Evolutionary conservation across 768 basidiomycete species (phyloP), one percentile per base, ranked within the genome.

Genomic region (Leccinum boreale): DNA sequence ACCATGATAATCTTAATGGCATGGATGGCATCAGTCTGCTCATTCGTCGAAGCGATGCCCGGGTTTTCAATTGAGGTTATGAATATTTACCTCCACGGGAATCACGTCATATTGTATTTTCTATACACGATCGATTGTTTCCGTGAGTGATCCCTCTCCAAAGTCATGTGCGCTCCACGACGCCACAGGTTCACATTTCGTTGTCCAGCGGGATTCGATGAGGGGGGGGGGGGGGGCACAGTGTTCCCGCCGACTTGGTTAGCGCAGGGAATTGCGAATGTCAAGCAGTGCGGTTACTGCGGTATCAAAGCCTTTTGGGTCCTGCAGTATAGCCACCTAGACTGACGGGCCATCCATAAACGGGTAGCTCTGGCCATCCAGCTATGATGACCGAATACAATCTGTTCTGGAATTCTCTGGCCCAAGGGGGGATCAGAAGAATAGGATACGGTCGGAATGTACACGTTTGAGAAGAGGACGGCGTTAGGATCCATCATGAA

Each of bases 101-200:
- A 29, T 29, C 28, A 29, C n/a, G 39, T 42, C 39, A n/a, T 4
- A 42, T n/a, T 10, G n/a, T 42, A n/a, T 39, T 44, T 19, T n/a
- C 39, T 17, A 11, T 19, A 11, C 21, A 45, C 49, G 52, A 28
- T 53, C 53, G 49, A 58, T 48, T 7, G 10, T 11, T 39, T 47
- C 11, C 17, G 54, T 23, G 35, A 47, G 46, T 61, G 57, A 58
- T 29, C 50, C 55, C 55, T 59, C 23, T 55, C 44, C 29, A 53
- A 45, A 17, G 50, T 50, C 52, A 54, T 56, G 50, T 57, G n/a
- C 35, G 42, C 52, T 57, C 60, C 62, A 65, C 57, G 24, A 57
- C 62, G 62, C 69, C 71, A 70, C 67, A 64, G 59, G 59, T 42
- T 65, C 61, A 36, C 52, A 39, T 48, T 56, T 26, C 45, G 50